phyloP scores from a whole-genome alignment of 148 eudicot species.

The Heliamphora exappendiculata region DNA sequence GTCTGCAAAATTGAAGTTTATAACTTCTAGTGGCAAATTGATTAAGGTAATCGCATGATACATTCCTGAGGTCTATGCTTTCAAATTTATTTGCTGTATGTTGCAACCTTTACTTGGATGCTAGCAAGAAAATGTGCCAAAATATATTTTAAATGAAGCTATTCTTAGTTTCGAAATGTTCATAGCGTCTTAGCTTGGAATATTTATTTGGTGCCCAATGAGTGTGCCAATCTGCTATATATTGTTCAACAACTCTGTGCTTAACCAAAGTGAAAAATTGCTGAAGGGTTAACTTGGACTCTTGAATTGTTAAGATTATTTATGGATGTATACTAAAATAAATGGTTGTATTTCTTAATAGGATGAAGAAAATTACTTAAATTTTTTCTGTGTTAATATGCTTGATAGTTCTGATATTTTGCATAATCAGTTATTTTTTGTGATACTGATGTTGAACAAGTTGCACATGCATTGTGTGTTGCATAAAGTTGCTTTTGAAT shows the following conservation, averaged over 20 bases:
- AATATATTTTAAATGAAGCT: background rate
- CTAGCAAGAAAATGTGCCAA: background rate
- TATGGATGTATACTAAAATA: background rate
- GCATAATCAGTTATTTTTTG: no score
- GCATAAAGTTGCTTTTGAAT: no score
- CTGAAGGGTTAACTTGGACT: slow-evolving; percentile 1
- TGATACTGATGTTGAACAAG: no score
- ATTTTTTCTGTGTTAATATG: no score
- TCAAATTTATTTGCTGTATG: background rate
- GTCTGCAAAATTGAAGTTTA: slow-evolving; percentile 69
- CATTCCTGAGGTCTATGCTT: background rate
- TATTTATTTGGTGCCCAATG: background rate
- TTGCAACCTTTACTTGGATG: background rate
- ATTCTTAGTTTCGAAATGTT: background rate
- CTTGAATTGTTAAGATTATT: background rate
- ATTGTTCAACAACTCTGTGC: background rate
- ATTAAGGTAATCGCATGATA: slow-evolving; percentile 42
- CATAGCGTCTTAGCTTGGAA: background rate
- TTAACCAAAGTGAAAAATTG: background rate
- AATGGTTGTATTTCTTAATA: background rate
- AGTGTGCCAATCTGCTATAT: background rate
- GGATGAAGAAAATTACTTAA: background rate
- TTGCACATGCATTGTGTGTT: no score
- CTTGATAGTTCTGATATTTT: no score
- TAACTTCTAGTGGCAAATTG: slow-evolving; percentile 73